These are phyloP conservation scores for Helotiales sp. DNA, from an alignment of 2,329 filamentous ascomycete species.

Conservation along the genomic window DNA sequence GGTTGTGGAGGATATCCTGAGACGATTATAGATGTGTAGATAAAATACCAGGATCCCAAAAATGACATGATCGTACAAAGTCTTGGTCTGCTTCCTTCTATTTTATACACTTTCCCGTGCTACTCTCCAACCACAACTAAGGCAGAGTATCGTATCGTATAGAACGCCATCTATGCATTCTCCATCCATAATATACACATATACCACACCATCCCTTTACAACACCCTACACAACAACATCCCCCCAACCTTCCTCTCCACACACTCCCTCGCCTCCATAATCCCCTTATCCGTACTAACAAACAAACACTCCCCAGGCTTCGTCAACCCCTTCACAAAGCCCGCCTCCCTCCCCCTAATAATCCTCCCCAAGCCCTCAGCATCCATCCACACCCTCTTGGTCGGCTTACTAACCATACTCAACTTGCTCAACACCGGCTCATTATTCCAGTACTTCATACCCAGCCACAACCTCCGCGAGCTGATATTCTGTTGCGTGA, in stretches of 20 bases:
- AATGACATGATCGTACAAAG: constrained; percentile 10
- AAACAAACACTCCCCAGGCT: constrained; percentile 72
- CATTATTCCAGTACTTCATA: constrained; percentile 75
- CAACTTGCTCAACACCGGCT: constrained; percentile 69
- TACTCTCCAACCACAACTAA: background rate
- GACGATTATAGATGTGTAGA: constrained; percentile 65
- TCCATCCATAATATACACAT: constrained; percentile 32
- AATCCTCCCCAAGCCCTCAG: constrained; percentile 59
- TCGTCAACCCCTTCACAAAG: constrained; percentile 67
- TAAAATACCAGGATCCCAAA: constrained; percentile 2
- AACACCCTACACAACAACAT: constrained; percentile 67
- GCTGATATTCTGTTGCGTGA: constrained; percentile 64
- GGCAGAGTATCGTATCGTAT: constrained; percentile 11
- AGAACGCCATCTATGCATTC: constrained; percentile 31
- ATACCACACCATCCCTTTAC: constrained; percentile 39
- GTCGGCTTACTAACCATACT: constrained; percentile 70
- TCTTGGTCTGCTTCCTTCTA: background rate
- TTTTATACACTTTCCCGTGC: background rate
- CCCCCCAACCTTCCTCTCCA: constrained; percentile 71
- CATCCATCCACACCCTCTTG: constrained; percentile 66
- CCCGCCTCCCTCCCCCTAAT: constrained; percentile 62
- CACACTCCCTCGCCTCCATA: constrained; percentile 71
- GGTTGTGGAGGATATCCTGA: constrained; percentile 86
- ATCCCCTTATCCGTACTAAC: constrained; percentile 70
- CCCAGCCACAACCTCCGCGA: constrained; percentile 71